A percentile compares a stretch with the other conserved stretches of the same genome.
Evolutionary conservation across 345 rosid genomes (phyloP).

Genomic region (rapeseed (Brassica napus)): DNA sequence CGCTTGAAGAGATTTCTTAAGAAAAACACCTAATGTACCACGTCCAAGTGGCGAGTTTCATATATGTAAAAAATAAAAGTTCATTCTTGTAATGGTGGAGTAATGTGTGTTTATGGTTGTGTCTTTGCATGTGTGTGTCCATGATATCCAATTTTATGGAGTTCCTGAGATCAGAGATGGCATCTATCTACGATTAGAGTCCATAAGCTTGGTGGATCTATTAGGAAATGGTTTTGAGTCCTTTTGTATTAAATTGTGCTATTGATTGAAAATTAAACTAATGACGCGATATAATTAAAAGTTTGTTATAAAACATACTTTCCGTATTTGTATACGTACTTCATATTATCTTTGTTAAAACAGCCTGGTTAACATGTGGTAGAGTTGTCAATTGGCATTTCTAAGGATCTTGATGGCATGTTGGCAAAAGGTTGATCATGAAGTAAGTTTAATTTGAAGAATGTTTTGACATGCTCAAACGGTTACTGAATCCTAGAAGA

Average conservation of each 20-base stretch:
- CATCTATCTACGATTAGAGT: background rate
- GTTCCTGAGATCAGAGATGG: background rate
- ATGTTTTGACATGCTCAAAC: background rate
- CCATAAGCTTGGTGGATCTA: background rate
- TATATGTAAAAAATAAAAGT: background rate
- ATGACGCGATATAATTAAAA: background rate
- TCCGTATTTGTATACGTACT: background rate
- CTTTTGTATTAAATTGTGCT: background rate
- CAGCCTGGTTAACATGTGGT: background rate
- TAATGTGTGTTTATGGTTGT: slow-evolving; percentile 3
- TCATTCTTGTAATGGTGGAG: background rate
- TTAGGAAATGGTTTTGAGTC: background rate
- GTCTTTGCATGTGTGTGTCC: background rate
- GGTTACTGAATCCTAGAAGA: background rate
- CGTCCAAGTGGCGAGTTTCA: background rate
- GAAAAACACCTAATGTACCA: background rate
- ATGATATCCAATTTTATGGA: background rate
- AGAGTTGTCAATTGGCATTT: background rate
- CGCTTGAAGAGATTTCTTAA: slow-evolving; percentile 32
- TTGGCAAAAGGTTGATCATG: background rate
- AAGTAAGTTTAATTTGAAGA: background rate
- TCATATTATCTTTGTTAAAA: background rate
- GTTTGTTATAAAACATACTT: background rate
- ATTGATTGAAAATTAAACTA: background rate
- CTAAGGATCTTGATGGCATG: background rate